Base-by-base conservation (phyloP, 139 green algal species). In the Tetradesmus obliquus region DNA sequence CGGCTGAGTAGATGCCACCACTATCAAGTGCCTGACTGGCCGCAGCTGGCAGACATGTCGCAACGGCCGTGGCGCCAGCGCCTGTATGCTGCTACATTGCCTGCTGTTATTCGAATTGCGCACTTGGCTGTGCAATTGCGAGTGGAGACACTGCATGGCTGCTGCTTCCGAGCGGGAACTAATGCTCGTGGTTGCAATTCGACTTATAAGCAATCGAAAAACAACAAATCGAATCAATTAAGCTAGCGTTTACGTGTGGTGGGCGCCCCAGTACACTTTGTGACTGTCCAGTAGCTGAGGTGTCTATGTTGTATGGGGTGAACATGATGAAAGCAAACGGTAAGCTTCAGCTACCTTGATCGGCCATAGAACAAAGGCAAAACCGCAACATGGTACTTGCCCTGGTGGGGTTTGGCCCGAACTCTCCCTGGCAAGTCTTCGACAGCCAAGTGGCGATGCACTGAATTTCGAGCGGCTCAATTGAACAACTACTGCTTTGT, bases 1-100 rank as follows among this genome's bases (percentile, higher is more conserved):
- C 5, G 96, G 96, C 82, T 97, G 95, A 53, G 96, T 95, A 3
- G 96, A 95, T 15, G n/a, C 20, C 32, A 87, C 83, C 3, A 84
- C 20, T 62, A 76, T 62, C 71, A 92, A 45, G 15, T 12, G 60
- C 66, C 51, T 45, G 24, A 76, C 60, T 58, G 81, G 32, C 81
- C 24, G 32, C 53, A 62, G 15, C 81, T 19, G 81, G 81, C 81
- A 13, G 5, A 10, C 51, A 6, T 53, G 24, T 82, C 24, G 76
- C 76, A 53, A 53, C 7, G 76, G 7, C 76, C 76, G n/a, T 19
- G 76, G 76, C n/a, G n/a, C 24, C 24, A 55, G 76, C 76, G n/a
- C 24, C 24, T 82, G 76, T 82, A 17, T 6, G 24, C 76, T 82
- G 76, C 76, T 82, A 53, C 76, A 55, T 51, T 17, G 76, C 24